Evolutionary conservation across 495 filamentous ascomycete genomes (phyloP).

Genomic region (Aspergillus sparsus): DNA sequence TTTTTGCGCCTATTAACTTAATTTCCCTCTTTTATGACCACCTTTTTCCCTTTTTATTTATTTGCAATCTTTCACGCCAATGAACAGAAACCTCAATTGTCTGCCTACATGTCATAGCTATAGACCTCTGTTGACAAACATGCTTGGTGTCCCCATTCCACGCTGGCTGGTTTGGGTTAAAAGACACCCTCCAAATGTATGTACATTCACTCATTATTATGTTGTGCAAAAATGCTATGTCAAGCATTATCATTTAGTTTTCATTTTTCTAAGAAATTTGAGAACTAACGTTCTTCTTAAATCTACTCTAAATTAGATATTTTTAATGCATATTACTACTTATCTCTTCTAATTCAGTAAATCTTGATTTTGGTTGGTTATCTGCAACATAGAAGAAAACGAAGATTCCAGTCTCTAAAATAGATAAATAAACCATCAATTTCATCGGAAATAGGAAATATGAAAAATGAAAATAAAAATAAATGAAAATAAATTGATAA

Average conservation of each 20-base stretch:
- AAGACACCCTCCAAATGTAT: background rate
- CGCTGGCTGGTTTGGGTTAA: background rate
- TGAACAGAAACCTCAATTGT: constrained; percentile 6
- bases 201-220: constrained; percentile 12
- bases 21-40: background rate
- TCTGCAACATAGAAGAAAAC: too few relatives aligned
- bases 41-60: background rate
- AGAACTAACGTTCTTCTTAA: too few relatives aligned
- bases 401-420: too few relatives aligned
- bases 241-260: too few relatives aligned
- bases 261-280: too few relatives aligned
- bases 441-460: too few relatives aligned
- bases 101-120: constrained; percentile 10
- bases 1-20: background rate
- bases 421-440: too few relatives aligned
- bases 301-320: constrained; percentile 6
- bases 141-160: background rate
- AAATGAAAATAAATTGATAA: background rate
- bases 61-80: background rate
- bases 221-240: too few relatives aligned
- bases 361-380: too few relatives aligned
- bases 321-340: constrained; percentile 6
- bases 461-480: too few relatives aligned
- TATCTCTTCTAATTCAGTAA: too few relatives aligned
- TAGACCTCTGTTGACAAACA: constrained; percentile 4